A percentile compares a stretch with the other conserved stretches of the same genome.
These are phyloP conservation scores for Cytospora piceae DNA, from an alignment of 2,329 filamentous ascomycete species.

Conservation along the genomic window DNA sequence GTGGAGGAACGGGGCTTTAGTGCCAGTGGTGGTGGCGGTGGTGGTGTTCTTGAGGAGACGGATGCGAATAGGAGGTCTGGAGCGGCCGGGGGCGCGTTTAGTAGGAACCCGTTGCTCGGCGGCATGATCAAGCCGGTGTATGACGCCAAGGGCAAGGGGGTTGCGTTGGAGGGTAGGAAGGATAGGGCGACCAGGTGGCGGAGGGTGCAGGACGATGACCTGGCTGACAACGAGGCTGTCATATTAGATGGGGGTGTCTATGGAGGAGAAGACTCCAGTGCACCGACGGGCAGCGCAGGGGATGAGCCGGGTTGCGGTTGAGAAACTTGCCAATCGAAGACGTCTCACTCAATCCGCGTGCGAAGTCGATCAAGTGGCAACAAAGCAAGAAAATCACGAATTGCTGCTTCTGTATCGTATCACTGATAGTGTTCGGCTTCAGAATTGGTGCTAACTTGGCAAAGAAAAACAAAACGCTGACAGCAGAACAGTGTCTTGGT, in stretches of 20 bases:
- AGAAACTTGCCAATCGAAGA: conserved; percentile 4
- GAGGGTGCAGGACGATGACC: conserved; percentile 64
- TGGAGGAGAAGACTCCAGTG: conserved; percentile 41
- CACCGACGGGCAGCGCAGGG: conserved; percentile 25
- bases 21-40: conserved; percentile 34
- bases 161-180: conserved; percentile 47
- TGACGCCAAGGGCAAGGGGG: conserved; percentile 57
- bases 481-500: no score
- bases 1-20: conserved; percentile 42
- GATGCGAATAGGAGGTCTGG: conserved; percentile 41
- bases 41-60: conserved; percentile 41
- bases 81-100: conserved; percentile 62
- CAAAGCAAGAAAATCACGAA: neutral
- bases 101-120: conserved; percentile 68
- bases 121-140: conserved; percentile 68
- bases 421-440: neutral
- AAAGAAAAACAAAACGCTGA: no score
- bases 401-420: neutral
- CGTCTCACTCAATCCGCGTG: neutral
- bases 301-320: conserved; percentile 49
- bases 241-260: conserved; percentile 62
- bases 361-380: neutral
- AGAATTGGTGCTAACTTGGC: neutral
- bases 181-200: conserved; percentile 55
- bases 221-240: conserved; percentile 60